A percentile compares a stretch with the other conserved stretches of the same genome.
Conservation (phyloP, 2,329 filamentous ascomycete species). For the Lasiodiplodia citricola region DNA sequence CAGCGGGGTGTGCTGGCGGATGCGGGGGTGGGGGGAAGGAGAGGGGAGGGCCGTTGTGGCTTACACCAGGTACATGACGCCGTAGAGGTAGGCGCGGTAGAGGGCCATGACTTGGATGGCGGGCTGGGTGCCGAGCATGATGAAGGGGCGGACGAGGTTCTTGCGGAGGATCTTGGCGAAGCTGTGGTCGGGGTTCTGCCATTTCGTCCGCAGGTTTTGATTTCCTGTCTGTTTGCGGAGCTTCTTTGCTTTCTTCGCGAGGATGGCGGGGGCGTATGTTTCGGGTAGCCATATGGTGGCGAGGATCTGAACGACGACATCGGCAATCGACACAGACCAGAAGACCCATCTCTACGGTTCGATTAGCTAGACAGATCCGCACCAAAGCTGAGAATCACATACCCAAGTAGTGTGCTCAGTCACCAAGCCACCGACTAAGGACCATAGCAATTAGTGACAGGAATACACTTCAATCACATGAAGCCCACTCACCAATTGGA, state of each 20-base stretch:
- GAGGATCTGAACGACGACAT: slow-evolving; percentile 63
- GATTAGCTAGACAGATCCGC: slow-evolving; percentile 61
- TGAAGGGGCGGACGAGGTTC: slow-evolving; percentile 72
- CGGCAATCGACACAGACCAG: slow-evolving; percentile 67
- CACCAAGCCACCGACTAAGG: slow-evolving; percentile 63
- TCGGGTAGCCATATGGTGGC: slow-evolving; percentile 67
- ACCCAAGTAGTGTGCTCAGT: slow-evolving; percentile 68
- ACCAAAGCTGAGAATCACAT: slow-evolving; percentile 42
- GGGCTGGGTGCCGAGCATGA: slow-evolving; percentile 74
- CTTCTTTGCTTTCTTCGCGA: slow-evolving; percentile 59
- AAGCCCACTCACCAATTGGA: slow-evolving; percentile 61
- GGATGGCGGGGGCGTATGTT: slow-evolving; percentile 53
- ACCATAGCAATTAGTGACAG: slow-evolving; percentile 54
- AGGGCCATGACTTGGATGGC: slow-evolving; percentile 76
- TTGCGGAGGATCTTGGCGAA: slow-evolving; percentile 67
- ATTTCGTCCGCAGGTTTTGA: slow-evolving; percentile 61
- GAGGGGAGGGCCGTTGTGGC: neutral
- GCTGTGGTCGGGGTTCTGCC: slow-evolving; percentile 66
- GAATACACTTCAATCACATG: slow-evolving; percentile 63
- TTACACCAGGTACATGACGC: slow-evolving; percentile 63
- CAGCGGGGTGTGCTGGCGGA: slow-evolving; percentile 53
- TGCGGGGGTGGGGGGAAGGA: slow-evolving; percentile 49
- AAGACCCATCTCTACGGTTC: slow-evolving; percentile 75
- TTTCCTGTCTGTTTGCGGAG: slow-evolving; percentile 63
- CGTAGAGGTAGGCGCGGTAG: slow-evolving; percentile 68